Evolutionary conservation across 2,329 filamentous ascomycete genomes (phyloP), one percentile per base, ranked within the genome.

Genomic region (Akanthomyces lecanii): DNA sequence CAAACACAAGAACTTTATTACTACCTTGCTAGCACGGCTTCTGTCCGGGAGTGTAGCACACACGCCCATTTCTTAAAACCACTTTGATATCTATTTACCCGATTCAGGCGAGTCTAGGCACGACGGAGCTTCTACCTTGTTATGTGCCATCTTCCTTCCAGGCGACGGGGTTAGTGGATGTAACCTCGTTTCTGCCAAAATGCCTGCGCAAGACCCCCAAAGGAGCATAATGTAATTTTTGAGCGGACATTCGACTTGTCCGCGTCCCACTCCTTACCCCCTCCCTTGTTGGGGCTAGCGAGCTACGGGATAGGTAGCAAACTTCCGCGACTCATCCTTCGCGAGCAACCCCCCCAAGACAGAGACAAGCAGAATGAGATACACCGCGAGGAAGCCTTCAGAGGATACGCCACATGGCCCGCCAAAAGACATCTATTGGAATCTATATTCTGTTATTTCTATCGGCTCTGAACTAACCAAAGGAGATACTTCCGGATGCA

Each of bases 401-500:
- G 36, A 42, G 21, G 16, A 54, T 40, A 42, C 40, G 52, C 21
- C 33, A 6, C 33, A 42, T 54, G 5, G 21, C 28, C 33, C 3
- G 30, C 50, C n/a, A 25, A 55, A 55, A 23, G 14, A 33, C 5
- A 8, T 33, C 30, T 33, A 33, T 33, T 33, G 8, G 30, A 33
- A 33, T 52, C 21, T 21, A 21, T 30, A 10, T 52, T 25, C 16
- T 18, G 4, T 54, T 23, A 10, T 42, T 33, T 3, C 36, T 18
- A 4, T 7, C 33, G 10, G n/a, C n/a, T 25, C 21, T 21, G 18
- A 18, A 7, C 28, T 7, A 8, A 6, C 10, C 16, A 28, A 60
- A 44, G 57, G 57, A 45, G 47, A 60, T 52, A 52, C 30, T 60
- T 60, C 57, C 48, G 16, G 18, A 44, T 52, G 4, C 57, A 52